Conservation (phyloP, 148 eudicot genomes). For the Euryodendron excelsum region DNA sequence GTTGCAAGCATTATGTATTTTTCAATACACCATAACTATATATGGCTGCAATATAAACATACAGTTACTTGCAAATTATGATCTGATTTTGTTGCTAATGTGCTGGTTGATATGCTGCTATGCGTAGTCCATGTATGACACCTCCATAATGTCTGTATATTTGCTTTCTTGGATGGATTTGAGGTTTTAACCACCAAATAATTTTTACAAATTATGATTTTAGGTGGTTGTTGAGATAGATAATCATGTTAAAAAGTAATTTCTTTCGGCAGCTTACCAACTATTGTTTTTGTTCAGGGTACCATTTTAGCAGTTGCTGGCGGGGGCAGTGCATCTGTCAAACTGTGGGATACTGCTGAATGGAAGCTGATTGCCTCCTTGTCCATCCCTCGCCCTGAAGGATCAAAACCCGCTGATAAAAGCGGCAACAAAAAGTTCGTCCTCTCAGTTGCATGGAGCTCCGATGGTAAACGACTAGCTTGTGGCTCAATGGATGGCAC, state of each 20-base stretch:
- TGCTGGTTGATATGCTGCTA: background rate
- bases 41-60: background rate
- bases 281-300: constrained; percentile 47
- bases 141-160: background rate
- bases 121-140: background rate
- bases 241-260: background rate
- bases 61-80: background rate
- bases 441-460: constrained; percentile 91
- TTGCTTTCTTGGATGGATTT: background rate
- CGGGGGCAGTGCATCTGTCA: constrained; percentile 89
- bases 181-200: background rate
- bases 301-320: constrained; percentile 91
- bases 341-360: constrained; percentile 88
- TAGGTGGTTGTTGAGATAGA: background rate
- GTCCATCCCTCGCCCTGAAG: constrained; percentile 76
- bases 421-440: constrained; percentile 74
- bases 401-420: constrained; percentile 64
- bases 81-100: background rate
- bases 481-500: constrained; percentile 98
- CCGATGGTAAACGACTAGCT: constrained; percentile 71
- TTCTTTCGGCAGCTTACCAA: background rate
- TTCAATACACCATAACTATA: background rate
- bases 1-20: background rate
- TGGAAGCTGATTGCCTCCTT: constrained; percentile 74
- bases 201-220: background rate